Evolutionary conservation across 805 yeast species (phyloP), one percentile per base, ranked within the genome.

Genomic region (Blastobotrys terrestris): DNA sequence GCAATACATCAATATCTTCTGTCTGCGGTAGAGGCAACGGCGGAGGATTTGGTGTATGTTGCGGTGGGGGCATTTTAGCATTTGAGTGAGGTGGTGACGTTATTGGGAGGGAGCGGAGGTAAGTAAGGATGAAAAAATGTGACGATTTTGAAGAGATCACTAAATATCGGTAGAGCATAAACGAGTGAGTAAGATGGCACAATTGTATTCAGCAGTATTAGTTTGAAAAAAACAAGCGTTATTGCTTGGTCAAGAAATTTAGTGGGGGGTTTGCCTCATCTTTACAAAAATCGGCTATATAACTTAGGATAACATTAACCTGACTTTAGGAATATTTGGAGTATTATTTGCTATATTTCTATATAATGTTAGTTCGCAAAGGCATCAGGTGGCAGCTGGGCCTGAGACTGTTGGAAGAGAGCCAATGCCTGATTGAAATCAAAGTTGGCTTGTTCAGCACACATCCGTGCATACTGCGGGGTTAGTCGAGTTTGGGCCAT

Each of bases 391-490:
- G 87, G 87, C 39, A 83, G 72, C 40, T 75, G 78, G 5, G 73
- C 74, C n/a, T 75, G 77, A 39, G 88, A 84, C 59, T 78, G 81
- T 59, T 81, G 78, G 69, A 92, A 92, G 52, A 87, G 83, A 44
- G 75, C 76, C 13, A 80, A 71, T 22, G 96, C 91, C 50, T 72
- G 76, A 22, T 79, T 81, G 60, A 80, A 83, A 67, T 87, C 85
- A 91, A 95, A 91, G 51, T 79, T 77, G 62, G 96, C 88, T 67
- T 90, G 96, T 65, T 89, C 90, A 53, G 90, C 84, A 41, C 94
- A 76, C 86, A 91, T 80, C 22, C 82, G 71, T 0, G 92, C 87
- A 66, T 83, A 91, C 61, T 87, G 86, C n/a, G 86, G 73, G 59
- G 79, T 90, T 59, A 91, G 73, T 48, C 82, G 80, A 0, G 97